Evolutionary conservation across 768 basidiomycete genomes (phyloP).

Genomic region (Nidularia sp.): DNA sequence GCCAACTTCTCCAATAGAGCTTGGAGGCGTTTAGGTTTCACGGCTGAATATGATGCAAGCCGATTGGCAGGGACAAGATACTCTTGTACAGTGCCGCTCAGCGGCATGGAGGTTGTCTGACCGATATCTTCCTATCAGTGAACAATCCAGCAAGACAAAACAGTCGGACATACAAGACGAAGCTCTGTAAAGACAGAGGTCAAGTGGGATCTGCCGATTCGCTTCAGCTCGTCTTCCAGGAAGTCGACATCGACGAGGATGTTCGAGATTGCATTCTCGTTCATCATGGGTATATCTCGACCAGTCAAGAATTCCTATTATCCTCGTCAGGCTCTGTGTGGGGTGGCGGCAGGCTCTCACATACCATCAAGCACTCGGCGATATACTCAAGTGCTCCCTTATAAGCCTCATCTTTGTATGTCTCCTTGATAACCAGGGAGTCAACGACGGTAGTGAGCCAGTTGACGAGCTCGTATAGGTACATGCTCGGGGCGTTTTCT

Average conservation of each 20-base stretch:
- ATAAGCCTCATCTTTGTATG: constrained; percentile 88
- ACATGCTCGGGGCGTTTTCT: constrained; percentile 84
- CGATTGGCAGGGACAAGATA: constrained; percentile 72
- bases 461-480: constrained; percentile 91
- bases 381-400: constrained; percentile 85
- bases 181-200: constrained; percentile 75
- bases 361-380: constrained; percentile 82
- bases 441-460: constrained; percentile 97
- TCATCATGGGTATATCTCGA: constrained; percentile 71
- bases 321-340: not conserved
- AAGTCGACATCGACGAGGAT: constrained; percentile 84
- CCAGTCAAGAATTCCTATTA: constrained; percentile 74
- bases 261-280: constrained; percentile 87
- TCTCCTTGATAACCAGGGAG: constrained; percentile 76
- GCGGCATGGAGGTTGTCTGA: constrained; percentile 72
- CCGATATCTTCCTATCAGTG: constrained; percentile 4
- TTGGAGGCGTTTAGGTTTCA: constrained; percentile 71
- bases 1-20: constrained; percentile 77
- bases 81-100: constrained; percentile 71
- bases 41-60: constrained; percentile 57
- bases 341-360: constrained; percentile 13
- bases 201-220: constrained; percentile 69
- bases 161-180: constrained; percentile 51
- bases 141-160: not conserved
- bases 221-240: constrained; percentile 80